Percentiles rank a stretch among this genome's conserved stretches.
Conservation (phyloP, 345 rosid species). For the Gossypium sturtianum region DNA sequence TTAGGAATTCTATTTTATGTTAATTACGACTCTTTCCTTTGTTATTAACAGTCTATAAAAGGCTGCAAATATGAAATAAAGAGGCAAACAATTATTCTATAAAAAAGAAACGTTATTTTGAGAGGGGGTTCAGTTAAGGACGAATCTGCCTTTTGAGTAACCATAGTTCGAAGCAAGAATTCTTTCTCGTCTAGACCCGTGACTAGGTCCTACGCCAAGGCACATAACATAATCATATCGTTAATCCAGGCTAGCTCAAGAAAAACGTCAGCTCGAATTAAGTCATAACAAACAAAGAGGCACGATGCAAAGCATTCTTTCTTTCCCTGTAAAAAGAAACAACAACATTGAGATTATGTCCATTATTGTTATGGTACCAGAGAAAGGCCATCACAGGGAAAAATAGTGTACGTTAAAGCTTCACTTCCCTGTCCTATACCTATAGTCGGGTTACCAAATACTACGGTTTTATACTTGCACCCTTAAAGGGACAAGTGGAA, state of each 20-base stretch:
- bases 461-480: background rate
- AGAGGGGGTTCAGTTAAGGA: too few species aligned
- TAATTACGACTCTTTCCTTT: too few species aligned
- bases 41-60: too few species aligned
- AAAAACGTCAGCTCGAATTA: constrained; percentile 70
- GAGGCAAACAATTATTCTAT: too few species aligned
- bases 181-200: too few species aligned
- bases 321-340: constrained; percentile 48
- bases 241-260: constrained; percentile 92
- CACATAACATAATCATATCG: constrained; percentile 29
- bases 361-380: background rate
- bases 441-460: background rate
- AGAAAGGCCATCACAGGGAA: background rate
- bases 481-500: background rate
- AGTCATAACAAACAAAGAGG: constrained; percentile 88
- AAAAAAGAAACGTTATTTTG: too few species aligned
- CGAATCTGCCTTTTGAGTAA: too few species aligned
- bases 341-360: constrained; percentile 3
- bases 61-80: too few species aligned
- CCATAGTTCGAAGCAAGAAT: too few species aligned
- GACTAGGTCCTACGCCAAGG: too few species aligned
- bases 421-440: background rate
- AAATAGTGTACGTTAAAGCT: too few species aligned
- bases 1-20: too few species aligned
- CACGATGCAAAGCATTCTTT: constrained; percentile 90